Conservation (phyloP, 192 early-diverging fungal genomes). For the Backusella parvicylindrica region DNA sequence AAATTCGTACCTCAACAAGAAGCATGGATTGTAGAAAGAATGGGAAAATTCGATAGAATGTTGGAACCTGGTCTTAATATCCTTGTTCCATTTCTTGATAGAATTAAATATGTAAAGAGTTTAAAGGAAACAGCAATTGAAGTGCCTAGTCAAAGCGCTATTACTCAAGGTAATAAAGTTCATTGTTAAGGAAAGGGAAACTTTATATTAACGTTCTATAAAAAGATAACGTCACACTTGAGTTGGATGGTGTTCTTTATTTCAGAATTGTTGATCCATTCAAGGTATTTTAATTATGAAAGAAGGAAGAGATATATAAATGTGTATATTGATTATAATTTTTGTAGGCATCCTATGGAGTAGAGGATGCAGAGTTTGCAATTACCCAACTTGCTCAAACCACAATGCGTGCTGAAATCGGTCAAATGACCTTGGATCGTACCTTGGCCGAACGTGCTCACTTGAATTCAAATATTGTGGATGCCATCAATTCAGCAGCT, state of each 20-base stretch:
- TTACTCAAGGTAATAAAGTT: constrained; percentile 71
- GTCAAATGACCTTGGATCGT: constrained; percentile 94
- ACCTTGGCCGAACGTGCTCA: constrained; percentile 93
- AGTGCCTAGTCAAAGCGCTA: constrained; percentile 85
- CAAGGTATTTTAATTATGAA: constrained; percentile 46
- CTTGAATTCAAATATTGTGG: constrained; percentile 91
- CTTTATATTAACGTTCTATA: no score
- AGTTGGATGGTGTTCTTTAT: constrained; percentile 96
- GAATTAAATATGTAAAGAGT: constrained; percentile 88
- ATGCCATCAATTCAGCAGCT: constrained; percentile 90
- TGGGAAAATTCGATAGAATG: constrained; percentile 84
- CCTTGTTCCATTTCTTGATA: constrained; percentile 84
- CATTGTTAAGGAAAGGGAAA: neutral
- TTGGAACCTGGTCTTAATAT: constrained; percentile 90
- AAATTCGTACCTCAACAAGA: constrained; percentile 99
- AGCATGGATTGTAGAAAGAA: constrained; percentile 96
- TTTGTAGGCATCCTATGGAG: constrained; percentile 79
- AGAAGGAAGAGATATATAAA: neutral
- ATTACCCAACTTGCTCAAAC: constrained; percentile 97
- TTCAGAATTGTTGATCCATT: constrained; percentile 91
- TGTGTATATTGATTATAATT: neutral
- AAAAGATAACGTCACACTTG: constrained; percentile 91
- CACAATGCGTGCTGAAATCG: constrained; percentile 98
- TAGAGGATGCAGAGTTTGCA: constrained; percentile 93
- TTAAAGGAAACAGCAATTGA: constrained; percentile 95